Percentiles rank a stretch among this genome's conserved stretches.
Evolutionary conservation across 768 basidiomycete species (phyloP).

Genomic region (Macrolepiota dolichaula): DNA sequence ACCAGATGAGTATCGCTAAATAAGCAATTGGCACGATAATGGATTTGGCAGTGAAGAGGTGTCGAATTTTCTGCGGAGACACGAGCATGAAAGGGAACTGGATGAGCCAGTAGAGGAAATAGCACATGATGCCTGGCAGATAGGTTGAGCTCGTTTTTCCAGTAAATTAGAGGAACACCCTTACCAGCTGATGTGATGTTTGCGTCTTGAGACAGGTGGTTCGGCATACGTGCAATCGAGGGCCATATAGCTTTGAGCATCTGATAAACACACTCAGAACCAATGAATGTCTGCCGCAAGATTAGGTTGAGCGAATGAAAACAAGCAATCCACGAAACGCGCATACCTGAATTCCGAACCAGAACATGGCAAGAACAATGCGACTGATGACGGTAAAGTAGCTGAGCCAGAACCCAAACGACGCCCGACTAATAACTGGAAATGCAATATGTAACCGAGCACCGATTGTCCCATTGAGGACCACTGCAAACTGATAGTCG

Average conservation of each 20-base stretch:
- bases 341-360: slow-evolving; percentile 72
- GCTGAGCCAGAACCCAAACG: slow-evolving; percentile 88
- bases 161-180: slow-evolving; percentile 12
- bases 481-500: slow-evolving; percentile 43
- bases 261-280: slow-evolving; percentile 76
- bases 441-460: slow-evolving; percentile 78
- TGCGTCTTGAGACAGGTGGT: slow-evolving; percentile 52
- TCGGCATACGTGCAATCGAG: slow-evolving; percentile 58
- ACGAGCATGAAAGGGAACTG: slow-evolving; percentile 75
- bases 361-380: slow-evolving; percentile 74
- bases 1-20: slow-evolving; percentile 77
- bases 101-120: slow-evolving; percentile 74
- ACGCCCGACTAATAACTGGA: slow-evolving; percentile 75
- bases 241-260: slow-evolving; percentile 88
- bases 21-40: slow-evolving; percentile 62
- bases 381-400: slow-evolving; percentile 83
- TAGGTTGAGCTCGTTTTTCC: not conserved
- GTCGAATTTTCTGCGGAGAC: slow-evolving; percentile 74
- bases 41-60: slow-evolving; percentile 70
- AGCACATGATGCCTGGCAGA: slow-evolving; percentile 61
- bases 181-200: slow-evolving; percentile 62
- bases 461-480: slow-evolving; percentile 76
- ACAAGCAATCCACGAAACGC: not conserved
- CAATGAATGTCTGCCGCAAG: slow-evolving; percentile 41
- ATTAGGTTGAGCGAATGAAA: not conserved